Conservation (phyloP, 140 eudicot genomes). For the Bidens hawaiensis region DNA sequence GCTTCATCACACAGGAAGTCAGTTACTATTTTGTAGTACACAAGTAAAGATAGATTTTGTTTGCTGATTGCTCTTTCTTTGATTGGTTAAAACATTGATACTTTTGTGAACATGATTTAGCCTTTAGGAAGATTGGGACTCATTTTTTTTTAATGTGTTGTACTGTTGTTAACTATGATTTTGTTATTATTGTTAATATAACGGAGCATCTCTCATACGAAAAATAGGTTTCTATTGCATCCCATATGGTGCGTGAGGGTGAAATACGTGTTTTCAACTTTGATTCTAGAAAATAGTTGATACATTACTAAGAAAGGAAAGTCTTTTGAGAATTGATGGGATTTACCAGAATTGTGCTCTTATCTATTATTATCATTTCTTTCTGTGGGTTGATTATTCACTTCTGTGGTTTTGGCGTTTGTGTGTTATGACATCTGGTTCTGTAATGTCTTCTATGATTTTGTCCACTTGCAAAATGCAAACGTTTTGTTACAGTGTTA, state of each 20-base stretch:
- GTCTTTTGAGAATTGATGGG: neutral
- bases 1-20: neutral
- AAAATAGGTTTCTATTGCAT: neutral
- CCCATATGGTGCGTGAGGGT: neutral
- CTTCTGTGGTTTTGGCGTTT: no score
- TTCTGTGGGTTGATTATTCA: neutral
- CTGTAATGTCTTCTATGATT: neutral
- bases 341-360: neutral
- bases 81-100: neutral
- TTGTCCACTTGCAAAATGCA: neutral
- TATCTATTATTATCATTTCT: neutral
- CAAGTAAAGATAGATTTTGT: neutral
- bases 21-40: neutral
- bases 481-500: neutral
- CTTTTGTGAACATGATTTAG: neutral
- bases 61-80: neutral
- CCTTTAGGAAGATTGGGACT: neutral
- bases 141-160: neutral
- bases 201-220: neutral
- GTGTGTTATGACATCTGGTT: neutral
- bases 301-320: neutral
- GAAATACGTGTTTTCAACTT: neutral
- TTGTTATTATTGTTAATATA: neutral
- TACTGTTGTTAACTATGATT: neutral
- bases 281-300: neutral